phyloP scores from a whole-genome alignment of 192 early-diverging fungal genomes.

The Phlyctochytrium arcticum region DNA sequence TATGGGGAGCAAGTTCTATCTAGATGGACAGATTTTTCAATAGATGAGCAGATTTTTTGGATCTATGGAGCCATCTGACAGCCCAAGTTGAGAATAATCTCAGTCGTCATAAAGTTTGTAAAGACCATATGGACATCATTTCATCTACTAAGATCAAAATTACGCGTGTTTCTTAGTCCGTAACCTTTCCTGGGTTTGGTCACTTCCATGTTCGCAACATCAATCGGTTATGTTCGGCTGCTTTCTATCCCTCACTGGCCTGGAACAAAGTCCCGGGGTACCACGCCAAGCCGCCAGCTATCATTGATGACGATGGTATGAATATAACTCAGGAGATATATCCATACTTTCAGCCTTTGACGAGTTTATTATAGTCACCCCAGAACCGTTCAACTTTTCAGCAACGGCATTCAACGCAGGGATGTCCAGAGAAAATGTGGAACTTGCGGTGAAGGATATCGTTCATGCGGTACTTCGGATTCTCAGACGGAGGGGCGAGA shows the following conservation, averaged over 20 bases:
- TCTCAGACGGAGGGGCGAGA: constrained; percentile 26
- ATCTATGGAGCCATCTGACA: no score
- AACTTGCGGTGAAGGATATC: constrained; percentile 45
- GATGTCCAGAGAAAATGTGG: constrained; percentile 37
- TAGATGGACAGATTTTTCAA: no score
- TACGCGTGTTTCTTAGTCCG: constrained; percentile 20
- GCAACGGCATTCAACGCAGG: constrained; percentile 29
- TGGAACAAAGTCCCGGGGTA: constrained; percentile 47
- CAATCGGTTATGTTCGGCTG: constrained; percentile 2
- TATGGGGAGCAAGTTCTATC: no score
- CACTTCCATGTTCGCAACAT: constrained; percentile 25
- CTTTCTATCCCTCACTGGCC: constrained; percentile 33
- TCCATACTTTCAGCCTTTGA: not conserved
- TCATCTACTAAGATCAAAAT: no score
- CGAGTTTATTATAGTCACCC: constrained; percentile 23
- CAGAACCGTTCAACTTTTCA: constrained; percentile 43
- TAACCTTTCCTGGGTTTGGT: constrained; percentile 39
- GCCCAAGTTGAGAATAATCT: no score
- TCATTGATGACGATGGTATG: constrained; percentile 7
- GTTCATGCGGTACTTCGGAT: constrained; percentile 37
- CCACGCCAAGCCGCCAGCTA: constrained; percentile 1
- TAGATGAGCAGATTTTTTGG: no score
- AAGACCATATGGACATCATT: no score
- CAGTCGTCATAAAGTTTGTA: no score
- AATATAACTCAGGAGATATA: not conserved